Conservation (phyloP, 169 alveolate species). For the Eimeria falciformis region DNA sequence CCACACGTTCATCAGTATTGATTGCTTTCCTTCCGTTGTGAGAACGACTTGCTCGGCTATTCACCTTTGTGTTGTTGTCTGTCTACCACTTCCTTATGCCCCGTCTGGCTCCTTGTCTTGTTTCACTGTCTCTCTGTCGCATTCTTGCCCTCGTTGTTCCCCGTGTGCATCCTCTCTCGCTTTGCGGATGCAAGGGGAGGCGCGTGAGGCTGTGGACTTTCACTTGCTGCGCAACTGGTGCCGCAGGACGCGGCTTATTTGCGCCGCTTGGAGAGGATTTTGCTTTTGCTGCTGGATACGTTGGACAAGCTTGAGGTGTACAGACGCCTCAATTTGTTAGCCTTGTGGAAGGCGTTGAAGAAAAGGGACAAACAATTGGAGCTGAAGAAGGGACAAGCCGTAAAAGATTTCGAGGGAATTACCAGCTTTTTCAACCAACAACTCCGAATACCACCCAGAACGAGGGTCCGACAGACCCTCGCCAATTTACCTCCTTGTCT, state of each 20-base stretch:
- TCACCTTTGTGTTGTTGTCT: no score
- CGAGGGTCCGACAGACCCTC: background rate
- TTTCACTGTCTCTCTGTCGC: background rate
- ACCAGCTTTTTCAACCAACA: conserved; percentile 24
- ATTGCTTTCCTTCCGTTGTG: no score
- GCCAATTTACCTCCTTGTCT: background rate
- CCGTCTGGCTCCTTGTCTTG: background rate
- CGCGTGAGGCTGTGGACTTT: background rate
- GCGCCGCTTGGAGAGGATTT: conserved; percentile 42
- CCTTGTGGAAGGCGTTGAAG: conserved; percentile 87
- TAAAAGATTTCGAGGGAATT: conserved; percentile 3
- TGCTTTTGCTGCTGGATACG: conserved; percentile 85
- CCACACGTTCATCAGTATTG: no score
- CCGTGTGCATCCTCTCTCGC: background rate
- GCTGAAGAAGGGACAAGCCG: conserved; percentile 28
- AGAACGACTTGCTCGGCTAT: no score
- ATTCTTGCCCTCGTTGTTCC: background rate
- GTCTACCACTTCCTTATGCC: no score
- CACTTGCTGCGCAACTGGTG: background rate
- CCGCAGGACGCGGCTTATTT: conserved; percentile 37
- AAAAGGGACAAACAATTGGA: conserved; percentile 86
- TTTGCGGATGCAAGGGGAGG: no score
- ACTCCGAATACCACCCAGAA: conserved; percentile 23
- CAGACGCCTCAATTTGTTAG: conserved; percentile 85
- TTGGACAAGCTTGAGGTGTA: conserved; percentile 88